phyloP scores from a whole-genome alignment of 2,329 filamentous ascomycete species.

The Hysterium pulicare region DNA sequence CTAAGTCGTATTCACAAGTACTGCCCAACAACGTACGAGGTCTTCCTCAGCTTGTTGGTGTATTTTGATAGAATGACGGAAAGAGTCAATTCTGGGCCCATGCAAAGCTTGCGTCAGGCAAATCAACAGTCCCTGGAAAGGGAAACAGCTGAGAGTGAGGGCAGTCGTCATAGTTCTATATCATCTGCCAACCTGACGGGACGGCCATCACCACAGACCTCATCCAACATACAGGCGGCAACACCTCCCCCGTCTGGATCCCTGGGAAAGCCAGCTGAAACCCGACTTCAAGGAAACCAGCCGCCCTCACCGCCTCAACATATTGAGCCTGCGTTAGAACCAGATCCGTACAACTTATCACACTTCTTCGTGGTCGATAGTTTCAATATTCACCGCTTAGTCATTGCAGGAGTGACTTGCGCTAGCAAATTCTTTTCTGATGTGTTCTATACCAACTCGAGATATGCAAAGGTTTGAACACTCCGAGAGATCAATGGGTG shows the following conservation, averaged over 20 bases:
- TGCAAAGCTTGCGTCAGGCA: constrained; percentile 58
- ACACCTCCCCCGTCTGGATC: constrained; percentile 51
- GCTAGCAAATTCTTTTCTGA: constrained; percentile 99
- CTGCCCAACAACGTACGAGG: constrained; percentile 96
- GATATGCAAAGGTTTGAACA: constrained; percentile 99
- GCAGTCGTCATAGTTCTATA: constrained; percentile 45
- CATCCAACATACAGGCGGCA: constrained; percentile 40
- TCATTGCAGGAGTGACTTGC: constrained; percentile 95
- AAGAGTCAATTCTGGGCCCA: constrained; percentile 78
- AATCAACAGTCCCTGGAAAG: constrained; percentile 47
- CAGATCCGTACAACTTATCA: constrained; percentile 53
- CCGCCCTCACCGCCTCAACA: constrained; percentile 37
- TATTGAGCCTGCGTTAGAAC: constrained; percentile 35
- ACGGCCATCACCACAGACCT: constrained; percentile 16
- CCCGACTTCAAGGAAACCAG: constrained; percentile 23
- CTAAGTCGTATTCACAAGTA: constrained; percentile 96
- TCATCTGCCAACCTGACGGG: constrained; percentile 26
- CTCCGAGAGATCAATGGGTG: no score
- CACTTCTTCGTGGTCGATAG: constrained; percentile 95
- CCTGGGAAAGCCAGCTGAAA: constrained; percentile 39
- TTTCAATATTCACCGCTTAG: constrained; percentile 95
- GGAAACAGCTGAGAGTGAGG: constrained; percentile 41
- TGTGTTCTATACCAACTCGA: constrained; percentile 97
- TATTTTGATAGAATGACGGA: constrained; percentile 99
- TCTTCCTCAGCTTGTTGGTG: constrained; percentile 89